A percentile compares a stretch with the other conserved stretches of the same genome.
Evolutionary conservation across 495 filamentous ascomycete genomes (phyloP).

Genomic region (Neurospora sp.): DNA sequence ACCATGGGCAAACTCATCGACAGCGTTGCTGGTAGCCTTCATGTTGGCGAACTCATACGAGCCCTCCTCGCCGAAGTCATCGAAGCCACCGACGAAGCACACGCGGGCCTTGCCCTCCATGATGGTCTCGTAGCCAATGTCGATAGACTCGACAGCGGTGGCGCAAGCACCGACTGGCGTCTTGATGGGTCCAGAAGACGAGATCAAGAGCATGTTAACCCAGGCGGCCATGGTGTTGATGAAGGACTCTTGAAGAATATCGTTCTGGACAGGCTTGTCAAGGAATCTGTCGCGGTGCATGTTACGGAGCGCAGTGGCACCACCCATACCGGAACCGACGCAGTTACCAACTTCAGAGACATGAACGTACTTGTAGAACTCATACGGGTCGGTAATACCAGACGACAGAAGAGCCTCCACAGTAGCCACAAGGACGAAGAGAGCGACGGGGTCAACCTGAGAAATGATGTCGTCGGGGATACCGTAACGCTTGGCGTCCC

Average conservation of each 20-base stretch:
- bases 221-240: conserved; percentile 99
- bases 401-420: conserved; percentile 81
- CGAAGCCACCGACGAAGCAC: conserved; percentile 96
- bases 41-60: conserved; percentile 99
- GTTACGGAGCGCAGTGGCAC: conserved; percentile 78
- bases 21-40: conserved; percentile 96
- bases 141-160: conserved; percentile 91
- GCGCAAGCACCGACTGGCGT: conserved; percentile 96
- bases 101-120: conserved; percentile 93
- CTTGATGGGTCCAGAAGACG: conserved; percentile 96
- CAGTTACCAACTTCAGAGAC: conserved; percentile 98
- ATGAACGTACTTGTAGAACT: conserved; percentile 99
- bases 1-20: conserved; percentile 91
- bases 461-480: conserved; percentile 95
- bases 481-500: conserved; percentile 91
- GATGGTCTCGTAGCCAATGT: conserved; percentile 96
- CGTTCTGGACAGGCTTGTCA: conserved; percentile 97
- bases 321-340: conserved; percentile 94
- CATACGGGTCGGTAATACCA: conserved; percentile 98
- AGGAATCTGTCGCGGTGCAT: conserved; percentile 98
- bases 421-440: conserved; percentile 89
- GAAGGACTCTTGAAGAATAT: conserved; percentile 98
- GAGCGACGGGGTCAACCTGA: conserved; percentile 91
- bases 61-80: conserved; percentile 98
- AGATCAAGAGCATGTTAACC: conserved; percentile 98